Conservation (phyloP, 768 basidiomycete genomes). For the Lactarius sp. region DNA sequence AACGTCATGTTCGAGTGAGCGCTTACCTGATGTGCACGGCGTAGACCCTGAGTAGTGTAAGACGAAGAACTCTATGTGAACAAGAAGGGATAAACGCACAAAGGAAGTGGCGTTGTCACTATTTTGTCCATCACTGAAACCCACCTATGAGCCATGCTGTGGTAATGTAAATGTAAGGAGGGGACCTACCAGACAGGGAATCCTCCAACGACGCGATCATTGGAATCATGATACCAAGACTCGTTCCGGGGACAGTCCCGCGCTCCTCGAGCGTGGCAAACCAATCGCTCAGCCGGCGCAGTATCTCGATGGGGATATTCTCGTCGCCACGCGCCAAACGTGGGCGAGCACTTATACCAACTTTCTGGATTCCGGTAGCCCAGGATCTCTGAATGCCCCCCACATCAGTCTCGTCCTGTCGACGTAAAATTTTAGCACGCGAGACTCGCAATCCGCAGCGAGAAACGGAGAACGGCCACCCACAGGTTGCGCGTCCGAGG, state of each 20-base stretch:
- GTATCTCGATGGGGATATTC: slow-evolving; percentile 54
- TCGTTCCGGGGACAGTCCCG: slow-evolving; percentile 50
- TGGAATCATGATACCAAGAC: slow-evolving; percentile 47
- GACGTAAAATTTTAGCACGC: not conserved
- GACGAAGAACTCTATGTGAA: not conserved
- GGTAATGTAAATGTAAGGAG: slow-evolving; percentile 16
- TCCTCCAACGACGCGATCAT: slow-evolving; percentile 51
- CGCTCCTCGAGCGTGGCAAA: slow-evolving; percentile 53
- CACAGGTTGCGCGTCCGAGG: not conserved
- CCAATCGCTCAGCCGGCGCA: slow-evolving; percentile 56
- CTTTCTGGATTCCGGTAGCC: slow-evolving; percentile 6
- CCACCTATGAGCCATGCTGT: not conserved
- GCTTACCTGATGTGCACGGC: slow-evolving; percentile 54
- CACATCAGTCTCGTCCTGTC: not conserved
- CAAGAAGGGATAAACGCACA: slow-evolving; percentile 42
- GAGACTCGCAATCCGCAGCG: not conserved
- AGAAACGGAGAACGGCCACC: not conserved
- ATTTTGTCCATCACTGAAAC: slow-evolving; percentile 50
- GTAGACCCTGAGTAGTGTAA: slow-evolving; percentile 44
- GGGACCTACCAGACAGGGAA: slow-evolving; percentile 40
- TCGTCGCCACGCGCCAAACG: slow-evolving; percentile 41
- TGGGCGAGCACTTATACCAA: slow-evolving; percentile 32
- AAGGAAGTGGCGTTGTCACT: slow-evolving; percentile 59
- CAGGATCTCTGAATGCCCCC: slow-evolving; percentile 19
- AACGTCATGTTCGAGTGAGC: not conserved